These are phyloP conservation scores for Lasiodiplodia hormozganensis DNA, from an alignment of 2,329 filamentous ascomycete species.

Conservation along the genomic window DNA sequence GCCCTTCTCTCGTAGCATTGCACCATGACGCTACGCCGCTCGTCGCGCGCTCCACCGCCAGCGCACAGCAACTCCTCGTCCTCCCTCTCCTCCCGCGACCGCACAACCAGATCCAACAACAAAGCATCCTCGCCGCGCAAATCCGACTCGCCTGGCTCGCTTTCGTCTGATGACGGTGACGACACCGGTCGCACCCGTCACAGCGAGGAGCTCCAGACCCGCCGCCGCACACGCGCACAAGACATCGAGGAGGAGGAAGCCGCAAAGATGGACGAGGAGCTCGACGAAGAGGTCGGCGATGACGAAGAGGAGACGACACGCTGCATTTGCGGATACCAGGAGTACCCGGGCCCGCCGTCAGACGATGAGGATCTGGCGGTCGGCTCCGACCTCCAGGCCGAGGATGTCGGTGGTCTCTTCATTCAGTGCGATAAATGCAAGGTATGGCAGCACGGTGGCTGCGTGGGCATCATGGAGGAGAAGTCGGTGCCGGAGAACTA, in stretches of 20 bases:
- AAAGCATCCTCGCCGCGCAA: slow-evolving; percentile 78
- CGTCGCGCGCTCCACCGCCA: slow-evolving; percentile 78
- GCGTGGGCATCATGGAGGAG: slow-evolving; percentile 95
- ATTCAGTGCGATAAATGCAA: slow-evolving; percentile 97
- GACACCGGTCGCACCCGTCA: slow-evolving; percentile 59
- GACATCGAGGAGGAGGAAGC: slow-evolving; percentile 62
- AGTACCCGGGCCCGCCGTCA: slow-evolving; percentile 82
- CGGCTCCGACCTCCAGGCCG: slow-evolving; percentile 59
- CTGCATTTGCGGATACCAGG: slow-evolving; percentile 92
- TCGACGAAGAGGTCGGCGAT: slow-evolving; percentile 67
- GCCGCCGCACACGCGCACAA: slow-evolving; percentile 79
- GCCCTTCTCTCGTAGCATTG: slow-evolving; percentile 25
- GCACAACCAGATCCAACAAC: slow-evolving; percentile 73
- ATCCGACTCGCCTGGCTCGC: slow-evolving; percentile 74
- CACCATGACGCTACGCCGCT: slow-evolving; percentile 78
- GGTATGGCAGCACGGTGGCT: slow-evolving; percentile 98
- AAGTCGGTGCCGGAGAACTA: slow-evolving; percentile 88
- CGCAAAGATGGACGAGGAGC: slow-evolving; percentile 54
- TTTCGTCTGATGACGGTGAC: slow-evolving; percentile 71
- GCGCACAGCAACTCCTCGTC: slow-evolving; percentile 81
- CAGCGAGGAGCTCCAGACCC: slow-evolving; percentile 73
- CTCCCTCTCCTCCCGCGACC: slow-evolving; percentile 74
- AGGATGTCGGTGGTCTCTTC: slow-evolving; percentile 93
- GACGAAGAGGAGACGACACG: slow-evolving; percentile 92
- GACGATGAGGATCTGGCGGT: slow-evolving; percentile 60